Evolutionary conservation across 179 eudicot genomes (phyloP), one percentile per base, ranked within the genome.

Genomic region (Nepenthes alata): DNA sequence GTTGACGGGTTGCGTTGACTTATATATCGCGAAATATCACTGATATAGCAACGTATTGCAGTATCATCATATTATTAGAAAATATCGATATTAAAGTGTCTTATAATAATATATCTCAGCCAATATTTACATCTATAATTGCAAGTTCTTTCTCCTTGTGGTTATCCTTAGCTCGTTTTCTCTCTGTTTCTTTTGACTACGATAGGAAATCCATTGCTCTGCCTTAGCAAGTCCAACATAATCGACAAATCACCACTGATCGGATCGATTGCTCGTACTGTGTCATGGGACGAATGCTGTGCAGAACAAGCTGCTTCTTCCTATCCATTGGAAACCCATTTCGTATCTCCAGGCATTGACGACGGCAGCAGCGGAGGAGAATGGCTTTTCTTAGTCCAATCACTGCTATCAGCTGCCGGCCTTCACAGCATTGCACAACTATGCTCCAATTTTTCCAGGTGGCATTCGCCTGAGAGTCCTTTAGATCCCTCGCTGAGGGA

Each of bases 211-310:
- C 76, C 74, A 47, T 36, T 73, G 70, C 70, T 45, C 35, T 56
- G 75, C 59, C 59, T 77, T 39, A 56, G 81, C 64, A 72, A 61
- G 65, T 83, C 83, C 59, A 89, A 83, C 80, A 74, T 86, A 72
- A 83, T 91, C 25, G 95, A 80, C 71, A 89, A 93, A 77, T 93
- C 98, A 25, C 97, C 97, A 5, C 89, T 87, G 34, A 87, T 89
- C 35, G 98, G 91, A 71, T 93, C 97, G 41, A 79, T 93, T 70
- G 77, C 97, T 61, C 88, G 98, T 8, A 87, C 94, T 54, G 74
- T 94, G 51, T 80, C 96, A 50, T 87, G 91, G 95, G 94, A 83
- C 25, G 91, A 87, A 59, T 60, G 74, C 57, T 74, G 76, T 63
- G 54, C 68, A 4, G 89, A 77, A 59, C 74, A 80, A 34, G 74